phyloP scores from a whole-genome alignment of 2,329 filamentous ascomycete genomes.

The Clarireedia paspali region DNA sequence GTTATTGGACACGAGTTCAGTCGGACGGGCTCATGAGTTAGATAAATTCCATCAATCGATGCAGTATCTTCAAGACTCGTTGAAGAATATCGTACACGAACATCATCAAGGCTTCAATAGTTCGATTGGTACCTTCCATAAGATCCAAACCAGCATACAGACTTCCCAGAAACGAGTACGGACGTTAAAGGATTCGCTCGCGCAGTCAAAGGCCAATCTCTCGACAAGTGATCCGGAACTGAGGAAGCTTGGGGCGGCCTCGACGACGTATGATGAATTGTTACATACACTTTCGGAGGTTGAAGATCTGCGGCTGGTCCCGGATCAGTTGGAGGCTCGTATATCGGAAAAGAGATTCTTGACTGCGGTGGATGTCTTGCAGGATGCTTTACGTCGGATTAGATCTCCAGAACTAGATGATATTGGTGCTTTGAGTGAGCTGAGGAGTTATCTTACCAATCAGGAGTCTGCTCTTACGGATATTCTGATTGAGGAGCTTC shows the following conservation, averaged over 20 bases:
- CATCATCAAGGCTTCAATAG: slow-evolving; percentile 99
- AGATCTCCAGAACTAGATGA: slow-evolving; percentile 82
- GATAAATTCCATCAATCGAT: slow-evolving; percentile 77
- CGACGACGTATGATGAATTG: slow-evolving; percentile 85
- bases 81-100: slow-evolving; percentile 95
- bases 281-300: slow-evolving; percentile 76
- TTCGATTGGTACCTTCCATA: slow-evolving; percentile 97
- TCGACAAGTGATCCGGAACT: slow-evolving; percentile 84
- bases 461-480: slow-evolving; percentile 90
- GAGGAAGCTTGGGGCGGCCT: slow-evolving; percentile 79
- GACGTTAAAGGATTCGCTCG: slow-evolving; percentile 72
- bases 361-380: slow-evolving; percentile 83
- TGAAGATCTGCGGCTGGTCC: slow-evolving; percentile 81
- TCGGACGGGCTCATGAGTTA: slow-evolving; percentile 86
- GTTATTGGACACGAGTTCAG: slow-evolving; percentile 86
- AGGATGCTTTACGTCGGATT: slow-evolving; percentile 77
- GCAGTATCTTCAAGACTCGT: slow-evolving; percentile 78
- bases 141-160: slow-evolving; percentile 91
- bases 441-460: slow-evolving; percentile 82
- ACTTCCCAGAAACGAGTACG: slow-evolving; percentile 81
- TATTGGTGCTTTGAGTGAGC: slow-evolving; percentile 79
- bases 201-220: slow-evolving; percentile 71
- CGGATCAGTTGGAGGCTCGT: slow-evolving; percentile 84
- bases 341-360: slow-evolving; percentile 96
- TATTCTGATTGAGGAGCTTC: slow-evolving; percentile 92